Percentiles rank a stretch among this genome's conserved stretches.
phyloP scores from a whole-genome alignment of 1,284 basidiomycete species.

The Schizophyllum amplum region DNA sequence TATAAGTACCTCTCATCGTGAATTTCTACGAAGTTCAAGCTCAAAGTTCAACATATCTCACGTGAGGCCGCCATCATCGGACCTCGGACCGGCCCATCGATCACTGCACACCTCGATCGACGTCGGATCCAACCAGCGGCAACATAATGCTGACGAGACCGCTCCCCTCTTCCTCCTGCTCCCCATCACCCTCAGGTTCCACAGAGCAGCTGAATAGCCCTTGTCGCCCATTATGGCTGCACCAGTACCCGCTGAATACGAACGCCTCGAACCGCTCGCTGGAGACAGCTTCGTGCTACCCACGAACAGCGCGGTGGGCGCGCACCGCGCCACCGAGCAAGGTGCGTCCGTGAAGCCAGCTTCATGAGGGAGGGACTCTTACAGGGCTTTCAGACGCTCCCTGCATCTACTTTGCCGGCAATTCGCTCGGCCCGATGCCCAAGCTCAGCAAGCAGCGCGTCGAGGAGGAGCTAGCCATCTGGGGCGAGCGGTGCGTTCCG shows the following conservation, averaged over 20 bases:
- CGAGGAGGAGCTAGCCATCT: conserved; percentile 82
- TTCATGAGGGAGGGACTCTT: not conserved
- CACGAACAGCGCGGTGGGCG: conserved; percentile 47
- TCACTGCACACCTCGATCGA: too few relatives aligned
- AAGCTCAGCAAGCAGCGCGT: conserved; percentile 69
- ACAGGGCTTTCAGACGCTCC: conserved; percentile 35
- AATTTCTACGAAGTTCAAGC: too few relatives aligned
- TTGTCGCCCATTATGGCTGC: too few relatives aligned
- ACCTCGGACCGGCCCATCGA: too few relatives aligned
- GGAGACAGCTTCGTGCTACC: conserved; percentile 56
- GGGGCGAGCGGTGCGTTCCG: conserved; percentile 68
- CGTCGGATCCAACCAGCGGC: too few relatives aligned
- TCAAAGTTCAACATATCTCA: too few relatives aligned
- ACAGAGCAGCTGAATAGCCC: too few relatives aligned
- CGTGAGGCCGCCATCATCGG: too few relatives aligned
- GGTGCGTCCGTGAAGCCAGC: conserved; percentile 20
- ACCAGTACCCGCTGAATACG: not conserved
- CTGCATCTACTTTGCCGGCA: conserved; percentile 90
- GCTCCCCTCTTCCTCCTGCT: too few relatives aligned
- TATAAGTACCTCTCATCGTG: too few relatives aligned
- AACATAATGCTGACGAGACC: too few relatives aligned
- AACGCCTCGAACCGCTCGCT: conserved; percentile 22
- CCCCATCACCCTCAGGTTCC: too few relatives aligned
- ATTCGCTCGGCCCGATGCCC: conserved; percentile 85
- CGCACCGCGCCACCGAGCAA: conserved; percentile 32